Conservation (phyloP, 2,329 filamentous ascomycete species). For the Scedosporium apiospermum region DNA sequence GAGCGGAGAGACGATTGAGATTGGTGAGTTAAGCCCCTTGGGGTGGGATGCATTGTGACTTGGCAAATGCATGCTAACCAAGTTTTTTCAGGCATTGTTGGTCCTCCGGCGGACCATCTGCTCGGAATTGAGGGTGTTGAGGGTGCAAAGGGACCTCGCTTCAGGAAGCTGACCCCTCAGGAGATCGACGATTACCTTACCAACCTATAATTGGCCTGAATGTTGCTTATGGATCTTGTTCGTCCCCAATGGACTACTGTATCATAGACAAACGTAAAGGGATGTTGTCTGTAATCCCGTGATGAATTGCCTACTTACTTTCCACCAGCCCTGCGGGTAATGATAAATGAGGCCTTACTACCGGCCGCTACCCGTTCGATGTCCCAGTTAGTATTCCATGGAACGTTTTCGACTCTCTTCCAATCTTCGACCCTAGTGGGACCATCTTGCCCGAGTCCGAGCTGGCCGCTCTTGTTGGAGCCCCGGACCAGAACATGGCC, state of each 20-base stretch:
- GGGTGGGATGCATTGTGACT: neutral
- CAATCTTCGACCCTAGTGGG: constrained; percentile 20
- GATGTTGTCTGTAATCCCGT: neutral
- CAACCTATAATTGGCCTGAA: constrained; percentile 61
- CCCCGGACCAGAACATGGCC: constrained; percentile 46
- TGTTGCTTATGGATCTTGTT: constrained; percentile 10
- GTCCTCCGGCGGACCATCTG: constrained; percentile 84
- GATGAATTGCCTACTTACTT: neutral
- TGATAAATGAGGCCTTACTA: constrained; percentile 37
- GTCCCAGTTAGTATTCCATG: constrained; percentile 14
- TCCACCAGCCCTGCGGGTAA: neutral
- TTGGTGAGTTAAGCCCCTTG: constrained; percentile 50
- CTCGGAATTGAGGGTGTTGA: constrained; percentile 86
- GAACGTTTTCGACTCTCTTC: constrained; percentile 23
- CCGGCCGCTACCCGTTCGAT: constrained; percentile 38
- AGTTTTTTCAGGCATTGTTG: constrained; percentile 67
- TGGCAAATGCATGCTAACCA: constrained; percentile 13
- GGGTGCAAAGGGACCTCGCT: constrained; percentile 73
- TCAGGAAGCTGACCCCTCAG: constrained; percentile 90
- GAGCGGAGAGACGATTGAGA: constrained; percentile 97
- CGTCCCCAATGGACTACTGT: constrained; percentile 20
- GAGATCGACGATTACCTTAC: constrained; percentile 99
- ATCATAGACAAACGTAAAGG: constrained; percentile 22
- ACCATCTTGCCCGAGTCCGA: constrained; percentile 31
- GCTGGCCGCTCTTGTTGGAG: constrained; percentile 47